phyloP scores from a whole-genome alignment of 1,284 basidiomycete genomes.

The Ustilago esculenta region DNA sequence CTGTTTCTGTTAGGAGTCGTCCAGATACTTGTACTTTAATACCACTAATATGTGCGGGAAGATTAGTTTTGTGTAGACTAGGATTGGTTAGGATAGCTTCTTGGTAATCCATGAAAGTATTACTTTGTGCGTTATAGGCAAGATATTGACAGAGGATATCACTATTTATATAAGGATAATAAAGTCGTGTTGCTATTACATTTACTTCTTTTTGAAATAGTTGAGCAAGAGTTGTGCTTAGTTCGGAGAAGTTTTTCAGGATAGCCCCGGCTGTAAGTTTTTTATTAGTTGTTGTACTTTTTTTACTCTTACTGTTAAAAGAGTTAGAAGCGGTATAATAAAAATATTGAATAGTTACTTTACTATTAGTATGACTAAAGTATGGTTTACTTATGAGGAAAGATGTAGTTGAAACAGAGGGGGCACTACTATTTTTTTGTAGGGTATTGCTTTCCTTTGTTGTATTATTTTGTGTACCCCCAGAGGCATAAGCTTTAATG shows the following conservation, averaged over 20 bases:
- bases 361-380: conserved; percentile 24
- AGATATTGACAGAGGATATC: conserved; percentile 23
- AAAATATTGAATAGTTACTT: conserved; percentile 29
- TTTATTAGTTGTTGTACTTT: conserved; percentile 1
- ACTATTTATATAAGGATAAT: conserved; percentile 34
- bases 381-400: conserved; percentile 33
- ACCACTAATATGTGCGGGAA: conserved; percentile 23
- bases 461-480: conserved; percentile 15
- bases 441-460: conserved; percentile 25
- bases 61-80: conserved; percentile 13
- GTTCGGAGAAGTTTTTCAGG: conserved; percentile 7
- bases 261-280: not conserved
- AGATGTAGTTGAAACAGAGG: conserved; percentile 17
- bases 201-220: conserved; percentile 32
- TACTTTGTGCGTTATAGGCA: conserved; percentile 16
- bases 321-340: conserved; percentile 12
- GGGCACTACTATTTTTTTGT: conserved; percentile 13
- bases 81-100: conserved; percentile 20
- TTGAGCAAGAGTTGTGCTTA: conserved; percentile 19
- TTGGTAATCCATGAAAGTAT: conserved; percentile 24
- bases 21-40: conserved; percentile 30
- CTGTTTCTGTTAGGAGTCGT: conserved; percentile 19
- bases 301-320: conserved; percentile 9
- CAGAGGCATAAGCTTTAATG: conserved; percentile 20
- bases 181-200: conserved; percentile 23